phyloP scores from a whole-genome alignment of 495 filamentous ascomycete genomes.

The Neurospora sp. region DNA sequence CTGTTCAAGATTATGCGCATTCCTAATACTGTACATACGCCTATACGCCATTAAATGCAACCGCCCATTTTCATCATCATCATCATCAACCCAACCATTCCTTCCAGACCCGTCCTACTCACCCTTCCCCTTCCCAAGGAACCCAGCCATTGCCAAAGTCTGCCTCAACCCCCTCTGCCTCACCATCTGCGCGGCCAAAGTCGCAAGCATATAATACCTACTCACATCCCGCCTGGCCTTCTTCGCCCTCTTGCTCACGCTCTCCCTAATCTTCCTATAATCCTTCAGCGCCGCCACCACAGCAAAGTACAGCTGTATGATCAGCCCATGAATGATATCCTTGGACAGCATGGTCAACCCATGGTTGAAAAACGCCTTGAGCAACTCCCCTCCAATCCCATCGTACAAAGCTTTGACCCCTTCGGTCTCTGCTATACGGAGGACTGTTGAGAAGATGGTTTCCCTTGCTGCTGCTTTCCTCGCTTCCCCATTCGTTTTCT shows the following conservation, averaged over 20 bases:
- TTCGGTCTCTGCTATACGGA: slow-evolving; percentile 53
- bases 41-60: not conserved
- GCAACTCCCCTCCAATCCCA: slow-evolving; percentile 63
- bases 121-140: not conserved
- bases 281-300: slow-evolving; percentile 23
- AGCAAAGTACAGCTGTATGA: slow-evolving; percentile 60
- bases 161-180: not conserved
- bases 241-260: slow-evolving; percentile 6
- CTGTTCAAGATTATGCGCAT: not conserved
- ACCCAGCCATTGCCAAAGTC: not conserved
- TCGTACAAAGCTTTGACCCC: slow-evolving; percentile 65
- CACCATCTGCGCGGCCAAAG: not conserved
- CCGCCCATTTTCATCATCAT: not conserved
- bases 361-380: slow-evolving; percentile 80
- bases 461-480: slow-evolving; percentile 13
- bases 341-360: slow-evolving; percentile 88
- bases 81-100: not conserved
- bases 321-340: slow-evolving; percentile 62
- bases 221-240: not conserved
- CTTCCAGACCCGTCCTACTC: not conserved
- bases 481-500: slow-evolving; percentile 2
- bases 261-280: slow-evolving; percentile 10
- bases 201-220: not conserved
- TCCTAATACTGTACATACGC: not conserved
- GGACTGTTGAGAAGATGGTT: slow-evolving; percentile 53